Conservation (phyloP, 169 alveolate species). For the Eimeria sp. region DNA sequence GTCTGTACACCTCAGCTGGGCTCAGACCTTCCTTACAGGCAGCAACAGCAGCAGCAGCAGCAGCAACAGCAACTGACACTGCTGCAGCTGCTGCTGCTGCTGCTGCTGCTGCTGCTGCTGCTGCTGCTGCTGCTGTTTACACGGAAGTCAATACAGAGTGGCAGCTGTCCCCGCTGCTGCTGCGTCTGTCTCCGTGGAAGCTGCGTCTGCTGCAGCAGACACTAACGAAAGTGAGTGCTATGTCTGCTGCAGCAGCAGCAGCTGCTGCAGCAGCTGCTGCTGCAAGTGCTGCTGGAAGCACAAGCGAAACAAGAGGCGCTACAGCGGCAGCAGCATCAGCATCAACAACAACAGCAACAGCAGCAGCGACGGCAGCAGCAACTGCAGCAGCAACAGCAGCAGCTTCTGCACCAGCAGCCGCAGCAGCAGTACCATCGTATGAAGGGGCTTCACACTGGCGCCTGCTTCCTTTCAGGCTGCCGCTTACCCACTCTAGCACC, state of each 20-base stretch:
- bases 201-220: conserved; percentile 61
- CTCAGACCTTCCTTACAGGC: background rate
- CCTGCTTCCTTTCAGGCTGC: conserved; percentile 25
- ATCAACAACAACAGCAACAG: background rate
- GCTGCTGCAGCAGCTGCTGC: conserved; percentile 7
- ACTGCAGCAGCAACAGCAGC: background rate
- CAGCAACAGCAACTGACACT: too few relatives aligned
- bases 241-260: conserved; percentile 54
- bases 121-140: conserved; percentile 39
- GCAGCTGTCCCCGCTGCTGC: conserved; percentile 59
- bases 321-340: conserved; percentile 49
- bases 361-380: conserved; percentile 9
- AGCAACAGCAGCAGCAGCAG: conserved; percentile 31
- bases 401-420: too few relatives aligned
- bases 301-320: background rate
- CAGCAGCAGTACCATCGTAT: too few relatives aligned
- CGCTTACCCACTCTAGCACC: background rate
- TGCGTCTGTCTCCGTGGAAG: conserved; percentile 66
- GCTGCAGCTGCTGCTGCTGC: too few relatives aligned
- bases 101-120: conserved; percentile 16
- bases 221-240: background rate
- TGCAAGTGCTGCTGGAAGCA: conserved; percentile 38
- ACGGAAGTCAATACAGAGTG: conserved; percentile 6
- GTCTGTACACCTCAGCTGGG: conserved; percentile 61
- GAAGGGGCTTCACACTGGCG: conserved; percentile 2